Conservation (phyloP, 1,284 basidiomycete species). For the Wallemia mellicola region DNA sequence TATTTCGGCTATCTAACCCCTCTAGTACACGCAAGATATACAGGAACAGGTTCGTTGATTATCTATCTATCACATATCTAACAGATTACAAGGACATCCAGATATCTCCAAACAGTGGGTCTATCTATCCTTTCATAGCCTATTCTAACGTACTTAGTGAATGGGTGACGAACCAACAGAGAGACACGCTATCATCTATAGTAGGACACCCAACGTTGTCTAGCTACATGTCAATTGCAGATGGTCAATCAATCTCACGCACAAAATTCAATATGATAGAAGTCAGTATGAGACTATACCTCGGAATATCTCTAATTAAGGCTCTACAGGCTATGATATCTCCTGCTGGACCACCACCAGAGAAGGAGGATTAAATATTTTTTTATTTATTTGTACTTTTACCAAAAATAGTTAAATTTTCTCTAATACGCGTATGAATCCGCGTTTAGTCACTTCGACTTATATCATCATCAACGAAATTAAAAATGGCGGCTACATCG, state of each 20-base stretch:
- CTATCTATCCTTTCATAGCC: constrained; percentile 4
- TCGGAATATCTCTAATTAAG: background rate
- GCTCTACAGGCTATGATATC: constrained; percentile 70
- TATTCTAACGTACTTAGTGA: constrained; percentile 28
- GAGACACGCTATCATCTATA: constrained; percentile 73
- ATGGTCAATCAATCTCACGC: constrained; percentile 65
- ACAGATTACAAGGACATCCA: constrained; percentile 72
- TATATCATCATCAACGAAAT: background rate
- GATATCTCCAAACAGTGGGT: constrained; percentile 75
- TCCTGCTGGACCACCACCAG: constrained; percentile 85
- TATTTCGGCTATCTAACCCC: constrained; percentile 1
- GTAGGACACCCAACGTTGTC: constrained; percentile 63
- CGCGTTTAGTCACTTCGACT: background rate
- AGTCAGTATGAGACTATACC: constrained; percentile 22
- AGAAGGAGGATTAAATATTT: constrained; percentile 47
- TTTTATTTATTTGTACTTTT: background rate
- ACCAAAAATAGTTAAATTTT: background rate
- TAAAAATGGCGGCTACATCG: background rate
- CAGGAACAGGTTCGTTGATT: constrained; percentile 46
- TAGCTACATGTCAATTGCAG: constrained; percentile 69
- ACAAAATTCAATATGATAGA: constrained; percentile 87
- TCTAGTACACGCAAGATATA: constrained; percentile 82
- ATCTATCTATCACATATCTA: no score
- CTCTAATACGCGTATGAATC: background rate
- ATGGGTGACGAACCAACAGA: constrained; percentile 89